Evolutionary conservation across 352 stramenopile species (phyloP), one percentile per base, ranked within the genome.

Genomic region (Pythium aquatile): DNA sequence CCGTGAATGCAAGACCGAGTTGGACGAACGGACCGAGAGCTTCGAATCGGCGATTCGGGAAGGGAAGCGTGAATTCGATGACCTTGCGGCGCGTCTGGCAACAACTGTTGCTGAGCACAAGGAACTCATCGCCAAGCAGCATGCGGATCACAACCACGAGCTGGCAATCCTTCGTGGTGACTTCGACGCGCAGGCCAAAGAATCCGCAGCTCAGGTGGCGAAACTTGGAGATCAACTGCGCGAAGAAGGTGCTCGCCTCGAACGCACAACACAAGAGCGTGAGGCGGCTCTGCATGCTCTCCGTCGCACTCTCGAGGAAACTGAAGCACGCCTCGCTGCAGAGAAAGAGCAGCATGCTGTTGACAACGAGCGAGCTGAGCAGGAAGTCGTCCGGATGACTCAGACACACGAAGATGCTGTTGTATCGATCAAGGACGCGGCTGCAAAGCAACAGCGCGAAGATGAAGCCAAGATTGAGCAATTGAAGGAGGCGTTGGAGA

Each of bases 1-100:
- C 24, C 62, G 55, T 16, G 54, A 63, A 35, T 63, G 55, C 32
- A 63, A 63, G 29, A 11, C 54, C 14, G 62, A 68, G 37, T 14
- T 68, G 6, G 37, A 29, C 5, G 54, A 68, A 24, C 54, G 55
- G 2, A 37, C 54, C 11, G 32, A 68, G 37, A 40, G 52, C 26
- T 66, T 57, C 40, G 37, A 55, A 3, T 24, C 20, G 1, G 20
- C 16, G 16, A 33, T 59, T 48, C 4, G 7, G 33, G 24, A 14
- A 48, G 11, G 47, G 7, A 56, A 63, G 46, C 46, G 2, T 7
- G 46, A 63, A 3, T 49, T 35, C 30, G 44, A 24, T 17, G 47
- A 63, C 35, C 33, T 63, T 7, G 20, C 9, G 26, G 57, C 32
- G 28, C 57, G 48, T 6, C 9, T 37, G 24, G 48, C n/a, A 29